Evolutionary conservation across 1,139 yeast species (phyloP).

Genomic region (Debaryomyces sp.): DNA sequence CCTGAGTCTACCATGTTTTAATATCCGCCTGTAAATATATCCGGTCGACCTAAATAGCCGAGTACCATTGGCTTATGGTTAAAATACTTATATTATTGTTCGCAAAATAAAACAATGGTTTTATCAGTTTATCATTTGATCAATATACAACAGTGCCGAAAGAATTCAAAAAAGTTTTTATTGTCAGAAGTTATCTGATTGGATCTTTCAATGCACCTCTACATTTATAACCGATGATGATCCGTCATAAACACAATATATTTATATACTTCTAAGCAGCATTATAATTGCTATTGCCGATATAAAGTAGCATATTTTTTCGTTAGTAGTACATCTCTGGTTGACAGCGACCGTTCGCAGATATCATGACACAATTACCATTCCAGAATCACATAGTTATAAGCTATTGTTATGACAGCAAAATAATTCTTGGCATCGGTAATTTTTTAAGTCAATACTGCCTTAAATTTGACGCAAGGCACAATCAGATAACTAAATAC

Average conservation of each 20-base stretch:
- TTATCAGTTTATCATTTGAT: too few species aligned
- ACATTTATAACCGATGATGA: background rate
- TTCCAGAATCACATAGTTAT: background rate
- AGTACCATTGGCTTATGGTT: background rate
- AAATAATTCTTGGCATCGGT: background rate
- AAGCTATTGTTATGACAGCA: background rate
- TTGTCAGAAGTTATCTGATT: constrained; percentile 17
- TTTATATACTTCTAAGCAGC: background rate
- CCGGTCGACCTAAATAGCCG: background rate
- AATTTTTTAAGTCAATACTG: background rate
- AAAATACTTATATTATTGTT: background rate
- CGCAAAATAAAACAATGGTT: background rate
- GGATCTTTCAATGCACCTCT: constrained; percentile 15
- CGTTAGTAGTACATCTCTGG: background rate
- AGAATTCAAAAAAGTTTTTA: background rate
- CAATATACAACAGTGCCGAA: background rate
- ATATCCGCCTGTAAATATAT: background rate
- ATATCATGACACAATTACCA: too few species aligned
- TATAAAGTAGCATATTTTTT: too few species aligned
- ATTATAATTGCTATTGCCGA: background rate
- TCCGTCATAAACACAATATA: too few species aligned
- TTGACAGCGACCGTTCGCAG: background rate
- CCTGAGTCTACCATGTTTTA: background rate
- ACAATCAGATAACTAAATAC: constrained; percentile 2
- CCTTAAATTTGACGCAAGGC: constrained; percentile 1